These are phyloP conservation scores for Pisolithus orientalis DNA, from an alignment of 768 basidiomycete species.

Conservation along the genomic window DNA sequence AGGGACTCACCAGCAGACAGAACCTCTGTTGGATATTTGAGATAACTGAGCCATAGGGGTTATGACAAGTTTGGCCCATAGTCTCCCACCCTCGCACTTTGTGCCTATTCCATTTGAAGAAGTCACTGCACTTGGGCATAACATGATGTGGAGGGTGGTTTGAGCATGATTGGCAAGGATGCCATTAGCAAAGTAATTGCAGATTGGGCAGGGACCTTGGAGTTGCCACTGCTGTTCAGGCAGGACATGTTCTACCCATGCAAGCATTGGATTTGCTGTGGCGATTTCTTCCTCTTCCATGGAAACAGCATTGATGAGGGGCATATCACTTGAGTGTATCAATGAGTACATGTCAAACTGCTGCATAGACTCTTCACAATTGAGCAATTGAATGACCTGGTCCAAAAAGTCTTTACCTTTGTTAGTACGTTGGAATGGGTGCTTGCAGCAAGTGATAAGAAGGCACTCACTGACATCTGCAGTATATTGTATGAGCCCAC, in stretches of 20 bases:
- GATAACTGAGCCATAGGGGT: too few relatives aligned
- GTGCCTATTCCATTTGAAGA: too few relatives aligned
- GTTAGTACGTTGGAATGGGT: slow-evolving; percentile 17
- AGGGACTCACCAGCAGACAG: too few relatives aligned
- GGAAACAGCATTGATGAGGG: background rate
- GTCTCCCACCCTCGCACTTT: too few relatives aligned
- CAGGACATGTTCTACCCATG: background rate
- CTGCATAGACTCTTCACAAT: slow-evolving; percentile 21
- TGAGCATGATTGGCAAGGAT: too few relatives aligned
- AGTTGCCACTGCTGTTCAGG: background rate
- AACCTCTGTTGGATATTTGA: too few relatives aligned
- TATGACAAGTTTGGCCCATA: too few relatives aligned
- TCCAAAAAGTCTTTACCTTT: slow-evolving; percentile 28
- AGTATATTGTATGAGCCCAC: slow-evolving; percentile 29
- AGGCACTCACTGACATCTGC: slow-evolving; percentile 30
- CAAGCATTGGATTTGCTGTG: background rate
- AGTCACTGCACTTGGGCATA: too few relatives aligned
- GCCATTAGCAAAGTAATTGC: too few relatives aligned
- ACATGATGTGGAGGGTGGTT: background rate
- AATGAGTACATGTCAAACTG: slow-evolving; percentile 12
- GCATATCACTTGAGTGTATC: background rate
- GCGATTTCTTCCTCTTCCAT: background rate
- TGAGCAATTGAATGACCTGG: slow-evolving; percentile 29
- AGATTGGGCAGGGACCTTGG: background rate
- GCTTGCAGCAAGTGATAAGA: slow-evolving; percentile 28